These are phyloP conservation scores for Linderniella brevidens DNA, from an alignment of 257 asterid genomes.

Conservation along the genomic window DNA sequence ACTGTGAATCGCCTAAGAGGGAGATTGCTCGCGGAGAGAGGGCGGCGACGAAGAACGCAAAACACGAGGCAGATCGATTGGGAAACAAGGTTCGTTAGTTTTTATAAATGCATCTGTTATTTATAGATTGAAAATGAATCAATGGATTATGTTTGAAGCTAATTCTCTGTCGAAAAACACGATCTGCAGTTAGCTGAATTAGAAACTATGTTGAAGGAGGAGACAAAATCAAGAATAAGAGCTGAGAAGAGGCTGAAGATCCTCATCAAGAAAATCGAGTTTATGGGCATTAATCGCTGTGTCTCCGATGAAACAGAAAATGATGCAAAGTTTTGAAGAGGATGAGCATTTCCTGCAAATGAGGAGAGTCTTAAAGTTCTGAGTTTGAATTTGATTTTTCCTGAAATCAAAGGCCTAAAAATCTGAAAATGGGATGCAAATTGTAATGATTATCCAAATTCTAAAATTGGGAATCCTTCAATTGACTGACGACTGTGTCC, in stretches of 20 bases:
- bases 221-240: constrained; percentile 51
- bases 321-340: constrained; percentile 11
- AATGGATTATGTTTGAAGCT: too few species aligned
- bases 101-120: not conserved
- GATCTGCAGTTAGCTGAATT: constrained; percentile 32
- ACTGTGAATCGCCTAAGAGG: constrained; percentile 59
- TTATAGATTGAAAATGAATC: too few species aligned
- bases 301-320: constrained; percentile 13
- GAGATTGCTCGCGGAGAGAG: constrained; percentile 76
- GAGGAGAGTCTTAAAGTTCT: not conserved
- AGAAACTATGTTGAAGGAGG: constrained; percentile 39
- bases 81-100: constrained; percentile 32
- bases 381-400: not conserved
- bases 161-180: too few species aligned
- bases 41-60: constrained; percentile 47
- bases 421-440: constrained; percentile 4
- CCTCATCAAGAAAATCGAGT: constrained; percentile 34
- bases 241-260: constrained; percentile 50
- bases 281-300: constrained; percentile 20
- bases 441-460: not conserved
- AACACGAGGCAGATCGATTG: constrained; percentile 28
- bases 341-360: constrained; percentile 4
- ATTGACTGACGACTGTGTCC: not conserved
- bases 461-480: constrained; percentile 2
- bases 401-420: constrained; percentile 1